Percentiles rank a stretch among this genome's conserved stretches.
phyloP scores from a whole-genome alignment of 345 rosid genomes.

The Geranium brycei region DNA sequence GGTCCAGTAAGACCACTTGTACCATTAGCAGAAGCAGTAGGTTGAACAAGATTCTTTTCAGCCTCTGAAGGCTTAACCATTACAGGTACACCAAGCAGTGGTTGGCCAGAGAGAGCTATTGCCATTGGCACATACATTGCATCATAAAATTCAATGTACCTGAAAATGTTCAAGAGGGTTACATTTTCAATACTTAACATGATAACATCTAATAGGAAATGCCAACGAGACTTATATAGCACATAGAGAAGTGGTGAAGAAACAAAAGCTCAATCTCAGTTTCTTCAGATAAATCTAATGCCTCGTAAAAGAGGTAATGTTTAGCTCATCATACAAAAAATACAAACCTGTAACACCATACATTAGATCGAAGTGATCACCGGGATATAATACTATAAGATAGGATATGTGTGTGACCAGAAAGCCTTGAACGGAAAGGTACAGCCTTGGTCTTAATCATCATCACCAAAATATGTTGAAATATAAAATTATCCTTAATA shows the following conservation, averaged over 20 bases:
- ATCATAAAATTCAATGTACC: conserved; percentile 91
- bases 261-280: conserved; percentile 68
- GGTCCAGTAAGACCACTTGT: conserved; percentile 51
- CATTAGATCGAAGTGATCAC: conserved; percentile 1
- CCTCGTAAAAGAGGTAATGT: conserved; percentile 41
- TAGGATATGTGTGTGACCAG: too few species aligned
- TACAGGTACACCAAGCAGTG: conserved; percentile 81
- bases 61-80: conserved; percentile 99
- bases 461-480: too few species aligned
- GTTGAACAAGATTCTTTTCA: conserved; percentile 85
- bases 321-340: conserved; percentile 20
- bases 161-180: conserved; percentile 28
- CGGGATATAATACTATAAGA: too few species aligned
- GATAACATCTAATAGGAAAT: conserved; percentile 1
- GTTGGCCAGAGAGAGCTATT: conserved; percentile 83
- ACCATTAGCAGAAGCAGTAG: conserved; percentile 42
- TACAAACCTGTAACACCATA: neutral
- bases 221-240: conserved; percentile 39
- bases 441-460: neutral
- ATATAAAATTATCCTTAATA: too few species aligned
- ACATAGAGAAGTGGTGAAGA: conserved; percentile 38
- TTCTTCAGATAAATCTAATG: conserved; percentile 55
- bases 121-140: conserved; percentile 95
- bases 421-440: neutral
- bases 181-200: conserved; percentile 20